Evolutionary conservation across 2,329 filamentous ascomycete species (phyloP), one percentile per base, ranked within the genome.

Genomic region (Pseudopithomyces maydicus): DNA sequence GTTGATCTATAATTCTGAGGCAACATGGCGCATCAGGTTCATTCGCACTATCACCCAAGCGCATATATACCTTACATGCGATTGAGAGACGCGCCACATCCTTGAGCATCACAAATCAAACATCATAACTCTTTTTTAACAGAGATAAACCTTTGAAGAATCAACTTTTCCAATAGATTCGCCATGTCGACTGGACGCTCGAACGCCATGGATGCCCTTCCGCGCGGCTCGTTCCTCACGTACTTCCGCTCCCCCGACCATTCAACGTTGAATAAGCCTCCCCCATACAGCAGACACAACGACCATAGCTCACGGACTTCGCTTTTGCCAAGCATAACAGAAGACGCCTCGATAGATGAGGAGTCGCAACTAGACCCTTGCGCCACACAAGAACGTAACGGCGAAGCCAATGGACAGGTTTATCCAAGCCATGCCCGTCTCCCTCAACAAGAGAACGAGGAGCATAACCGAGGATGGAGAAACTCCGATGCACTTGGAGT

Each of bases 171-270:
- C 35, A 17, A 41, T 15, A 17, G 26, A 29, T 5, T 33, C 14
- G 7, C 8, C 22, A 62, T 56, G 58, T 56, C 52, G 20, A 42
- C 32, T 3, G 36, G 43, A 17, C 36, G 52, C 42, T 42, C 48
- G 20, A 39, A 62, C 32, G 51, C 23, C 35, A 47, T 58, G 19
- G 48, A 57, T 15, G 50, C 57, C 8, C 54, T 66, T 6, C 57
- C 57, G 19, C 61, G 58, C 44, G 46, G 54, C 14, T 59, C 59
- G 1, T 54, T 68, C 19, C 58, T 63, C 22, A 46, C 59, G 11
- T 62, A 62, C 52, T 61, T 69, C 23, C 52, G 54, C 12, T 49
- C 17, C 17, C 22, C 54, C 0, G 22, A 11, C 38, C 36, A 19
- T 20, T 17, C 7, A 23, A 51, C 10, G 36, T 22, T 47, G 19